Base-by-base conservation (phyloP, 2,329 filamentous ascomycete genomes). In the Colletotrichum orbiculare region DNA sequence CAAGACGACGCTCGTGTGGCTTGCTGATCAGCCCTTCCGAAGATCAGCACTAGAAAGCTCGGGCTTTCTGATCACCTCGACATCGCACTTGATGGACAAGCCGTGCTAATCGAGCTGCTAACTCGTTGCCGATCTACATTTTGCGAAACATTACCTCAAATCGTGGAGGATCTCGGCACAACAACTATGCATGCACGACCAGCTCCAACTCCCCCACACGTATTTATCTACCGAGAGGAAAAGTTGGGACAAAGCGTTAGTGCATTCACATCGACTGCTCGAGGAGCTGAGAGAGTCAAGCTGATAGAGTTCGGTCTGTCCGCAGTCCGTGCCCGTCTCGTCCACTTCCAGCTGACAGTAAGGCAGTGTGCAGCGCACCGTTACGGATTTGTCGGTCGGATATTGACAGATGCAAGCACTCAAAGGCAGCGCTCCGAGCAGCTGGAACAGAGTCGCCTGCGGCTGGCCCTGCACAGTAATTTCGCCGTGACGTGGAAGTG, bases 271-370 rank as follows among this genome's bases (percentile, higher is more conserved):
- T 25, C 25, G 25, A 25, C 3, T 25, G 25, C 25, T 25, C 25
- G 25, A 25, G 25, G 25, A 25, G 25, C 25, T 25, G 25, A 37
- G n/a, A 54, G 63, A 57, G 58, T 62, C 58, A 45, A 55, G 52
- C 41, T 48, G 63, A 54, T 66, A 63, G 47, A 57, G 58, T 66
- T 63, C 59, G 47, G 41, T 35, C 39, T 63, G 63, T 42, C 59
- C 63, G 59, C 58, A 57, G 63, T 66, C 63, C 37, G 63, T 66
- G 63, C 63, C 48, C 58, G 59, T 47, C 58, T 63, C 58, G 52
- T 63, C 52, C 53, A 47, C 62, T 52, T 47, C 46, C 42, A 53
- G 45, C 33, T 46, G 42, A 52, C 59, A 43, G 42, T 46, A 54
- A 25, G 25, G 25, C 5, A 25, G 25, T 25, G 25, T 4, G 25